Percentiles rank a stretch among this genome's conserved stretches.
Conservation (phyloP, 768 basidiomycete species). For the Mycena amicta region DNA sequence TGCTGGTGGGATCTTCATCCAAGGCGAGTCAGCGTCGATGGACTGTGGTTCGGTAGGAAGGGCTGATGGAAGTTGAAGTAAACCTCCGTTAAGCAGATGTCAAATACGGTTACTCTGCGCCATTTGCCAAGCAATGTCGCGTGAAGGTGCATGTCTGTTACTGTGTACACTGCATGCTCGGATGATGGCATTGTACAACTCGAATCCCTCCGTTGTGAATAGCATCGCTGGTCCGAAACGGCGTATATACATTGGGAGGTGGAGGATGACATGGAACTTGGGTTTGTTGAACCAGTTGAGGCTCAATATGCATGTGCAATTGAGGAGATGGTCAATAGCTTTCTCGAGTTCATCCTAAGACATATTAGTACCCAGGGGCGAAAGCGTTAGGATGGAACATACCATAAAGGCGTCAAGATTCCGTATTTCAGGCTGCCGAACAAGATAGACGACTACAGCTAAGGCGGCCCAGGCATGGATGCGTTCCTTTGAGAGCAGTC, state of each 20-base stretch:
- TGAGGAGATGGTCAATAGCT: slow-evolving; percentile 39
- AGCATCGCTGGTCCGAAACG: slow-evolving; percentile 44
- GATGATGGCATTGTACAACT: slow-evolving; percentile 44
- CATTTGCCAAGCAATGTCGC: slow-evolving; percentile 23
- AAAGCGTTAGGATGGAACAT: slow-evolving; percentile 8
- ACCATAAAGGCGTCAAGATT: slow-evolving; percentile 37
- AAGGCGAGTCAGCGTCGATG: background rate
- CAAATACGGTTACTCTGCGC: slow-evolving; percentile 21
- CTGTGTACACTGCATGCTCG: slow-evolving; percentile 33
- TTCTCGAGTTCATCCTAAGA: slow-evolving; percentile 20
- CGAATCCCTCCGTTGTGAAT: slow-evolving; percentile 45
- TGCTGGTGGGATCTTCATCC: background rate
- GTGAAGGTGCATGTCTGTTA: slow-evolving; percentile 34
- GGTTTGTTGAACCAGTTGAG: slow-evolving; percentile 43
- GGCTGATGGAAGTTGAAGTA: background rate
- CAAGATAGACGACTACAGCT: slow-evolving; percentile 33
- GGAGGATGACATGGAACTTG: slow-evolving; percentile 44
- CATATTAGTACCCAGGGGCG: background rate
- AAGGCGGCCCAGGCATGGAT: slow-evolving; percentile 37
- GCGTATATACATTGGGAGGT: slow-evolving; percentile 38
- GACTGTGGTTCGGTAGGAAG: background rate
- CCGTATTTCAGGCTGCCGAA: slow-evolving; percentile 42
- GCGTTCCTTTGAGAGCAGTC: slow-evolving; percentile 29
- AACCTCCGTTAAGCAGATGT: slow-evolving; percentile 25
- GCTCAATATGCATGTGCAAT: slow-evolving; percentile 31